Base-by-base conservation (phyloP, 2,329 filamentous ascomycete species). In the Neonectria sp. region DNA sequence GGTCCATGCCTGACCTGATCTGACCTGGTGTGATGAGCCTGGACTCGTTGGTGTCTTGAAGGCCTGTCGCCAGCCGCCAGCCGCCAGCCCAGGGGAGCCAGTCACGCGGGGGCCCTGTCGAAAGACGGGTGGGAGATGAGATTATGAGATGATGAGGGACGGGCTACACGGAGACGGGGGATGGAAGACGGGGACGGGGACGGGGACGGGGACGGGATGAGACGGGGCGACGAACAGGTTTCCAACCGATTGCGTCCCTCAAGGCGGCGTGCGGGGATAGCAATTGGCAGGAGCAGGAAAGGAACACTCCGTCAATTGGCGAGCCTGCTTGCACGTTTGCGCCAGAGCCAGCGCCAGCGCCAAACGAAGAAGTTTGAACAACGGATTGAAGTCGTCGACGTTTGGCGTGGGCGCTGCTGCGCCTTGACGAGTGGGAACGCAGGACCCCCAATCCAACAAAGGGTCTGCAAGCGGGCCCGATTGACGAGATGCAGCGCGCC, bases 401-500 rank as follows among this genome's bases (percentile, higher is more conserved):
- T 52, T 53, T 51, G 21, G n/a, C 29, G 21, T 35, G 33, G 51
- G 21, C 29, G 31, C 17, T 43, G 40, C 12, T 35, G 37, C 6
- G 40, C 40, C 40, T 43, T 43, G 49, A 29, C 49, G 49, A 27
- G 27, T 29, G n/a, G 49, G 17, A 17, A 57, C 69, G 48, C n/a
- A 46, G 60, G 49, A 60, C 60, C 63, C 62, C 48, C 17, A 51
- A 73, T 73, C 40, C 40, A 43, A 71, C 68, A 71, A 70, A 73
- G 63, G 71, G 71, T 73, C 71, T 71, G 46, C 71, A 68, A 71
- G 73, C 63, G 71, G 73, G 72, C 70, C 73, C 69, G 72, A 75
- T 75, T 75, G 73, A 75, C 73, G 72, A 75, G 70, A 71, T 70
- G 69, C 68, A 75, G 70, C 64, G 58, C 60, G 67, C 68, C 63